Conservation (phyloP, 345 rosid genomes). For the Gossypium anomalum region DNA sequence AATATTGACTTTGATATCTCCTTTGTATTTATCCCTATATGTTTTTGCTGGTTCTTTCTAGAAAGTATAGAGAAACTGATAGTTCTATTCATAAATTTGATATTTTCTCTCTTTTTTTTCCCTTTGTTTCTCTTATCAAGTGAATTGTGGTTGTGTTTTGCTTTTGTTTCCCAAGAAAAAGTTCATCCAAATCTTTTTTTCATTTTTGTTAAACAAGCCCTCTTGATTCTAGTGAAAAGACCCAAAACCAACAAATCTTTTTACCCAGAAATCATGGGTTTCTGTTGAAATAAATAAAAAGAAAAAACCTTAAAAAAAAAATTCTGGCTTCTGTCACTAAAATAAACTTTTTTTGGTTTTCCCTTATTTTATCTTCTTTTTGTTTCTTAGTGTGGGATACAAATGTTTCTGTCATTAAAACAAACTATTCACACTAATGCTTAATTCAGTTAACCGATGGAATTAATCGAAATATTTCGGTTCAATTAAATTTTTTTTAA, state of each 20-base stretch:
- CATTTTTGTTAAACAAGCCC: conserved; percentile 1
- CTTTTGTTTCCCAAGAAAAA: conserved; percentile 16
- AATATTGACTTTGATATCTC: too few species aligned
- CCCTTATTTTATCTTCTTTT: neutral
- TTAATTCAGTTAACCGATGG: fast-evolving
- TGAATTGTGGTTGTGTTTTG: conserved; percentile 4
- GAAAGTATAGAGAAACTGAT: neutral
- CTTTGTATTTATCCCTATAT: neutral
- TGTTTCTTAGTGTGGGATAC: neutral
- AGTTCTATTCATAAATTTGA: neutral
- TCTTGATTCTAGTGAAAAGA: neutral
- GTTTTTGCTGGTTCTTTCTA: neutral
- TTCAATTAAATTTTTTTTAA: too few species aligned
- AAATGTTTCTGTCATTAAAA: neutral
- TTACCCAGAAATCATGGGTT: conserved; percentile 27
- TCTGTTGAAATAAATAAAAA: conserved; percentile 21
- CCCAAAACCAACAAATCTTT: conserved; percentile 1
- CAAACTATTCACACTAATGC: too few species aligned
- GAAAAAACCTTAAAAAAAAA: neutral
- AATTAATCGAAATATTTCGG: too few species aligned
- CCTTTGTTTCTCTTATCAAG: neutral
- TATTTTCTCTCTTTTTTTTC: neutral
- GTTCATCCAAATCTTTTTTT: neutral
- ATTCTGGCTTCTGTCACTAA: neutral
- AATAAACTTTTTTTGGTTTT: neutral